phyloP scores from a whole-genome alignment of 2,329 filamentous ascomycete species.

The Neonectria punicea region DNA sequence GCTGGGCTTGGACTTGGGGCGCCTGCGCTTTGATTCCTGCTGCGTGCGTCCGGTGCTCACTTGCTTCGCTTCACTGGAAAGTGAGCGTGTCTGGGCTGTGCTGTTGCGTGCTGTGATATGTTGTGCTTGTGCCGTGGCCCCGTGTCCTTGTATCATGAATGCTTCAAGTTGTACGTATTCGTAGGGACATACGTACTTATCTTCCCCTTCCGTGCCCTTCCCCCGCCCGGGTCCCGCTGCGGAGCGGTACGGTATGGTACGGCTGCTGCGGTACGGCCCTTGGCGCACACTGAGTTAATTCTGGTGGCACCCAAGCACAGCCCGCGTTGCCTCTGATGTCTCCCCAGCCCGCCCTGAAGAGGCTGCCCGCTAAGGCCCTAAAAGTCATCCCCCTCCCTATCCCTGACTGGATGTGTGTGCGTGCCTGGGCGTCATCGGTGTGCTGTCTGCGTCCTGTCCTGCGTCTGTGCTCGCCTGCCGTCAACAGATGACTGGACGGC shows the following conservation, averaged over 20 bases:
- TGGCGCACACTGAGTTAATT: not conserved
- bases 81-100: not conserved
- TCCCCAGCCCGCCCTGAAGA: not conserved
- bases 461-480: slow-evolving; percentile 3
- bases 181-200: too few relatives aligned
- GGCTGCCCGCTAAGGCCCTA: not conserved
- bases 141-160: not conserved
- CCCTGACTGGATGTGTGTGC: not conserved
- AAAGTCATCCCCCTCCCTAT: not conserved
- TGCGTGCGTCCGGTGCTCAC: not conserved
- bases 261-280: not conserved
- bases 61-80: too few relatives aligned
- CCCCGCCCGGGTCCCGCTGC: not conserved
- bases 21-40: slow-evolving; percentile 1
- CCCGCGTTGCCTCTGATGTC: not conserved
- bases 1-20: not conserved
- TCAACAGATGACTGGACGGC: slow-evolving; percentile 10
- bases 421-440: slow-evolving; percentile 10
- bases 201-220: not conserved
- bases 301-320: not conserved
- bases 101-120: not conserved
- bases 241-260: not conserved
- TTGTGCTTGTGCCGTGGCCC: not conserved
- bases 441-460: not conserved
- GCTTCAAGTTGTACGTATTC: too few relatives aligned